A percentile compares a stretch with the other conserved stretches of the same genome.
Conservation (phyloP, 495 filamentous ascomycete species). For the Penicillium soppii region DNA sequence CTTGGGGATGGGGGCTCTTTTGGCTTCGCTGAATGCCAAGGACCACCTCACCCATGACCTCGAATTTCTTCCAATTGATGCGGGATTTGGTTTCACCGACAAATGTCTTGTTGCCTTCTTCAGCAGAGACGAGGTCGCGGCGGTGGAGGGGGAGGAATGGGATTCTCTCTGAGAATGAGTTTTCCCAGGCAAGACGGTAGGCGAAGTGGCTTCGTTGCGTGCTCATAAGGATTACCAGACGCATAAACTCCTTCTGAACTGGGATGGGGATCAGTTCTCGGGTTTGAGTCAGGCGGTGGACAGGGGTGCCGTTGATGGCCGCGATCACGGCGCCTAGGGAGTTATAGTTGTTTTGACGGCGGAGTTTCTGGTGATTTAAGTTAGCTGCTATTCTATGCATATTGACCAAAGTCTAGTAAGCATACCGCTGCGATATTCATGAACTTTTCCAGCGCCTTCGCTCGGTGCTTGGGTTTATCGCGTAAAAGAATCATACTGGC, state of each 20-base stretch:
- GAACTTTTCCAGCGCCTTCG: constrained; percentile 86
- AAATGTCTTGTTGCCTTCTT: constrained; percentile 89
- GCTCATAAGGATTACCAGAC: constrained; percentile 88
- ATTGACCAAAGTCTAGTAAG: not conserved
- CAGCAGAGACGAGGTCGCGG: constrained; percentile 84
- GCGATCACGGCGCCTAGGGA: constrained; percentile 89
- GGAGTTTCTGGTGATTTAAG: constrained; percentile 57
- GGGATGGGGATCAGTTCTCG: constrained; percentile 69
- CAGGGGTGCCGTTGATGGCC: constrained; percentile 83
- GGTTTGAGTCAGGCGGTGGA: constrained; percentile 83
- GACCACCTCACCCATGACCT: constrained; percentile 90
- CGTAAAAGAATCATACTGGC: constrained; percentile 88
- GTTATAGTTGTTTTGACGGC: constrained; percentile 96
- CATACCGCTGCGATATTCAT: constrained; percentile 73
- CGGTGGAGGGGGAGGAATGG: constrained; percentile 92
- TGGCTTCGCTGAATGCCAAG: constrained; percentile 89
- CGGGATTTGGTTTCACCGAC: constrained; percentile 68
- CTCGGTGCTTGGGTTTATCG: constrained; percentile 94
- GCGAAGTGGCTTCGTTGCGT: constrained; percentile 88
- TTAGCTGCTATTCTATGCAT: not conserved
- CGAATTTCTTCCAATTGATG: constrained; percentile 98
- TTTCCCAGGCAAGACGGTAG: constrained; percentile 95
- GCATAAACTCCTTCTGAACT: constrained; percentile 77
- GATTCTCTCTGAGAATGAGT: constrained; percentile 83
- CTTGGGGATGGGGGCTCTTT: constrained; percentile 72